phyloP scores from a whole-genome alignment of 1,284 basidiomycete species.

The Naganishia cerealis region DNA sequence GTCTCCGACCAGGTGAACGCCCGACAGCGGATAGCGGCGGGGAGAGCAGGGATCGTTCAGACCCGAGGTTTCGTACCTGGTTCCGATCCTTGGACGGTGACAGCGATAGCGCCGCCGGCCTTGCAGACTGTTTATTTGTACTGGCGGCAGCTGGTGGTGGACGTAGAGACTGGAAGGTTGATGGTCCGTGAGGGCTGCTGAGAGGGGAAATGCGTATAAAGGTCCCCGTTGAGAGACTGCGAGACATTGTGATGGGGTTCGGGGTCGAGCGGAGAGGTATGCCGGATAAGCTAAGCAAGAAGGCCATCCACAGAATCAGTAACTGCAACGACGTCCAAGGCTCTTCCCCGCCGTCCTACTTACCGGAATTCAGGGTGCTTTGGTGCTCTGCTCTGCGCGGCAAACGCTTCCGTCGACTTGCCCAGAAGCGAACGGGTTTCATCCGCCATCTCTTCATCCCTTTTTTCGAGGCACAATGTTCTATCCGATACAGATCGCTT shows the following conservation, averaged over 20 bases:
- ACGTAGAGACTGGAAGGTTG: background rate
- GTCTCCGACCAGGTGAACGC: background rate
- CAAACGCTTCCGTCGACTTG: constrained; percentile 3
- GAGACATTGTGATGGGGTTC: background rate
- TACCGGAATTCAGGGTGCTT: constrained; percentile 23
- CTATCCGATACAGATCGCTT: constrained; percentile 24
- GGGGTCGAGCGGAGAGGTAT: constrained; percentile 11
- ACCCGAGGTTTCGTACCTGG: background rate
- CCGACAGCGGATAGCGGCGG: constrained; percentile 22
- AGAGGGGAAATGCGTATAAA: background rate
- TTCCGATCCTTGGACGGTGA: background rate
- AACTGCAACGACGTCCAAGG: too few species aligned
- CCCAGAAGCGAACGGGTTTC: background rate
- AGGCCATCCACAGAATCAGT: background rate
- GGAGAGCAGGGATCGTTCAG: constrained; percentile 6
- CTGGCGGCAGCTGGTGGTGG: background rate
- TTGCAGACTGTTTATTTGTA: constrained; percentile 6
- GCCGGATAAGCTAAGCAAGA: constrained; percentile 8
- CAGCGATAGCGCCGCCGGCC: background rate
- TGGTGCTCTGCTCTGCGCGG: background rate
- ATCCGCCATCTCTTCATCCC: background rate
- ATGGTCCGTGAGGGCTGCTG: background rate
- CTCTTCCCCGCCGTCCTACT: background rate
- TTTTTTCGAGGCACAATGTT: constrained; percentile 17
- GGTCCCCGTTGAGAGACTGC: constrained; percentile 10